Evolutionary conservation across 371 early-diverging fungal genomes (phyloP).

Genomic region (Apophysomyces variabilis): DNA sequence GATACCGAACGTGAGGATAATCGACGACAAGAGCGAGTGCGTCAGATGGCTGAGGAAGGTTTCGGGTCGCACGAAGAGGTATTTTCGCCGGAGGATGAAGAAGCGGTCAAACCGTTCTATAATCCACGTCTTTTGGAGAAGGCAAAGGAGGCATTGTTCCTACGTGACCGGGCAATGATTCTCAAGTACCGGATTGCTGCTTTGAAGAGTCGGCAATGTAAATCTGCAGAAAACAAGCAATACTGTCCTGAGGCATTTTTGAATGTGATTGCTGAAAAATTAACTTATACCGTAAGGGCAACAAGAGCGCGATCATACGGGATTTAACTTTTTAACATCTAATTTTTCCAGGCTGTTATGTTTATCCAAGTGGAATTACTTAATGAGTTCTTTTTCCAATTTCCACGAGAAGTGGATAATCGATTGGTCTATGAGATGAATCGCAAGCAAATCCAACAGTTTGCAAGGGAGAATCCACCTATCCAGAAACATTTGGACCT

Average conservation of each 20-base stretch:
- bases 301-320: background rate
- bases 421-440: constrained; percentile 79
- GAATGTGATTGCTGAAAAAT: constrained; percentile 88
- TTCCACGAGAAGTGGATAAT: constrained; percentile 93
- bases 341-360: constrained; percentile 74
- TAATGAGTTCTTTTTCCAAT: constrained; percentile 97
- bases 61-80: constrained; percentile 28
- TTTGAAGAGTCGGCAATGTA: constrained; percentile 79
- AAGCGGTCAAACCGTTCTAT: constrained; percentile 59
- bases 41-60: constrained; percentile 29
- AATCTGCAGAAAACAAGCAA: constrained; percentile 74
- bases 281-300: constrained; percentile 75
- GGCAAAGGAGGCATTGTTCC: constrained; percentile 78
- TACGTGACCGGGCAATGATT: constrained; percentile 75
- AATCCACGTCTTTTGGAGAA: constrained; percentile 77
- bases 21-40: constrained; percentile 47
- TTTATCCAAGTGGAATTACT: constrained; percentile 96
- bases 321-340: constrained; percentile 4
- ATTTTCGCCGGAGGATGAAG: constrained; percentile 30
- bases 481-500: constrained; percentile 84
- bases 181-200: constrained; percentile 83
- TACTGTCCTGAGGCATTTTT: constrained; percentile 94
- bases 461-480: constrained; percentile 90
- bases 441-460: constrained; percentile 76
- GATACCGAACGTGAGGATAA: constrained; percentile 61